Base-by-base conservation (phyloP, 2,329 filamentous ascomycete species). In the Sarocladium oryzae region DNA sequence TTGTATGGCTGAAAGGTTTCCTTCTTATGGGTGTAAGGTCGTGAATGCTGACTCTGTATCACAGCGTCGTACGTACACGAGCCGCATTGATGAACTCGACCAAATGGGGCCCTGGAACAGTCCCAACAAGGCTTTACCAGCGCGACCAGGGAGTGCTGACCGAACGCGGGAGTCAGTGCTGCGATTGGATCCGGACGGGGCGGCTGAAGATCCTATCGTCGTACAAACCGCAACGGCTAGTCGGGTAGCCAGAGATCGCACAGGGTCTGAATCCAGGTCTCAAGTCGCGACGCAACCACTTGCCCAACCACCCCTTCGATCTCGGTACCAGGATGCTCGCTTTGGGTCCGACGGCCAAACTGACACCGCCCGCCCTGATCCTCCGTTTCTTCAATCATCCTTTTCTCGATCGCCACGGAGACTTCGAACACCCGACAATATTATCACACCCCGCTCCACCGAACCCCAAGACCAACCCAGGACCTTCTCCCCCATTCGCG, bases 51-150 rank as follows among this genome's bases (percentile, higher is more conserved):
- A 60, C 33, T 37, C 10, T 8, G 7, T 37, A 15, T 15, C 2
- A 13, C 33, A 95, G 89, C 85, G 89, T 61, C 83, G 86, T 57
- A 96, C 92, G 2, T 99, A 99, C 66, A 89, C 86, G 49, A 89
- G 85, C 53, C 85, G 93, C 51, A 95, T 97, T 58, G 84, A 86
- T 45, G 93, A 99, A 66, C 74, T 99, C 36, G 82, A 87, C 60
- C 83, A 85, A 56, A 81, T 93, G 61, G 73, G 52, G 83, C 58
- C 75, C 82, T 67, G 77, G 66, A 61, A 76, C 58, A 57, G 73
- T 56, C 77, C 79, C 50, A 82, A 81, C 49, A 96, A 96, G 65
- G 86, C 86, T 23, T 74, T 97, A 9, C 92, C 92, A 28, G 82
- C 76, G 4, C 72, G 79, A 18, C 82, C 83, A 0, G 83, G 83